Evolutionary conservation across 768 basidiomycete species (phyloP), one percentile per base, ranked within the genome.

Genomic region (Mycena leptocephala): DNA sequence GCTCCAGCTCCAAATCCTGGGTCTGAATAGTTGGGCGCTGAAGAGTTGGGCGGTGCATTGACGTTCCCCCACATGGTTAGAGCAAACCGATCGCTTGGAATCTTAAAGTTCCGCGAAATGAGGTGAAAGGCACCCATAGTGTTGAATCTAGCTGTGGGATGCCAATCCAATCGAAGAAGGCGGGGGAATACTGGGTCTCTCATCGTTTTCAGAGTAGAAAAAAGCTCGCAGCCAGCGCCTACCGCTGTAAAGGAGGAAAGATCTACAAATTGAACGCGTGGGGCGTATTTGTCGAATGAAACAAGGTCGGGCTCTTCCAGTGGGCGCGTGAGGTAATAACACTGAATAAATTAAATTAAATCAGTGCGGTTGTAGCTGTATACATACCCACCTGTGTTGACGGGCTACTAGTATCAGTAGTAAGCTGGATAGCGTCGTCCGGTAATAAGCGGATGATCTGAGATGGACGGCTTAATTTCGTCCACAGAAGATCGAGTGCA

Each of bases 61-160:
- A 59, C 16, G 22, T 41, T 30, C 11, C 70, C 33, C 70, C 58
- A 62, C 70, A 71, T 62, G 3, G 58, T 51, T 33, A 71, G 59
- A 22, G 13, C 18, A 51, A 71, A 62, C 6, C n/a, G 30, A 5
- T 71, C 43, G n/a, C 30, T 62, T 7, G 70, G 70, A 59, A 71
- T 33, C 11, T 53, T 61, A 35, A 35, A 39, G 20, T 46, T 16
- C 7, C 59, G 70, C 16, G 70, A 71, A 26, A 71, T 71, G n/a
- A 71, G 70, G 30, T 71, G 70, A 37, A 62, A 71, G 10, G 70
- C 59, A 33, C 70, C 70, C n/a, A 71, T 10, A 10, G 70, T 71
- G 59, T 62, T 62, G 59, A 53, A 62, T 62, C 16, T 71, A 1
- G 28, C 32, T n/a, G 68, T 22, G 14, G 43, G 58, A 59, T 71